Evolutionary conservation across 306 rosid species (phyloP), one percentile per base, ranked within the genome.

Genomic region (Cyamopsis tetragonoloba): DNA sequence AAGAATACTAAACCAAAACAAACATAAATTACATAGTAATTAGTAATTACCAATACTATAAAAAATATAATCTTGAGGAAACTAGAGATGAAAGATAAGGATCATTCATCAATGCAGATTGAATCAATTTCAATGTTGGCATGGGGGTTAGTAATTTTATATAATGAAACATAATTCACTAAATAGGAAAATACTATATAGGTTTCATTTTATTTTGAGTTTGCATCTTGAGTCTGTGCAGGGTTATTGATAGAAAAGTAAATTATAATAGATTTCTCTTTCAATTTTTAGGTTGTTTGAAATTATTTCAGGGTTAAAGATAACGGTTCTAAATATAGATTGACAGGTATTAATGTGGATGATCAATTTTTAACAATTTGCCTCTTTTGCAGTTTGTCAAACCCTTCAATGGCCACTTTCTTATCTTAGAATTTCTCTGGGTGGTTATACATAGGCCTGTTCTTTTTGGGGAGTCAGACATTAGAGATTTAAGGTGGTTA

Each of bases 161-260:
- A 43, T 18, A 60, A 38, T 57, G 58, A 18, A 56, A 65, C 32
- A 38, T 42, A 56, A 57, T 46, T 77, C 23, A 64, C 46, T 17
- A 55, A 37, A 72, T 41, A 31, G 51, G 10, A 18, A 48, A 48
- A 37, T 60, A 38, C 30, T 37, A 11, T 37, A 11, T 2, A 58
- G 42, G 42, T 48, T 31, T 49, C 73, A 65, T 65, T 70, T 46
- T 13, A 76, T 32, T 62, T 61, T 72, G 58, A 67, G 49, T 44
- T 27, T 73, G 54, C 49, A 61, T 46, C 63, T 60, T 28, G 55
- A 12, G 56, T 20, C 50, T 6, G 10, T 60, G 14, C 15, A 41
- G 35, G 19, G 26, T 51, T 37, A 22, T 70, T 77, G 62, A 37
- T 71, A 56, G 72, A 43, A 68, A 68, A 50, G 34, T 54, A 76